These are phyloP conservation scores for Hemileccinum rubropunctum DNA, from an alignment of 768 basidiomycete genomes.

Conservation along the genomic window DNA sequence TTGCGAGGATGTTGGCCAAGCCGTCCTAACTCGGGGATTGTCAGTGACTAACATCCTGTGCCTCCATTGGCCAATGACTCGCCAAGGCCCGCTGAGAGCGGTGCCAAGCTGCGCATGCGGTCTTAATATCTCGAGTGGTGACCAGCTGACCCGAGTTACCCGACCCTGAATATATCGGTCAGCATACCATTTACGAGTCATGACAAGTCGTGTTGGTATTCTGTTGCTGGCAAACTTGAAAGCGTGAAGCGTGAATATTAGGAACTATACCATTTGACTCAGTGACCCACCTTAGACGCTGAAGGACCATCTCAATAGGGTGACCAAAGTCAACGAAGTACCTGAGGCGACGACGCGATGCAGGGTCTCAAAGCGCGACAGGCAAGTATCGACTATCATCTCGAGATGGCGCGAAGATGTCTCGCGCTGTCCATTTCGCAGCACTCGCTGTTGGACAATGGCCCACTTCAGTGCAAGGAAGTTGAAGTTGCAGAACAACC, in stretches of 20 bases:
- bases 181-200: not conserved
- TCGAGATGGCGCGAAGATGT: conserved; percentile 15
- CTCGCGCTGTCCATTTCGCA: conserved; percentile 10
- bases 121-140: not conserved
- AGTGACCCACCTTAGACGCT: not conserved
- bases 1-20: not conserved
- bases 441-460: not conserved
- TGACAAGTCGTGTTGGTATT: not conserved
- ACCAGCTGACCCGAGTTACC: not conserved
- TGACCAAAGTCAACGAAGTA: not conserved
- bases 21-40: not conserved
- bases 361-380: conserved; percentile 12
- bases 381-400: conserved; percentile 19
- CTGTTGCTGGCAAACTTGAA: not conserved
- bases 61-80: not conserved
- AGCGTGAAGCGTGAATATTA: not conserved
- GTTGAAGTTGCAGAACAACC: conserved; percentile 1
- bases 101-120: not conserved
- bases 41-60: not conserved
- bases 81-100: conserved; percentile 8
- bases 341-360: not conserved
- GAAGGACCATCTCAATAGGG: not conserved
- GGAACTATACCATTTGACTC: not conserved
- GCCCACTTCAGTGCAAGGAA: not conserved
- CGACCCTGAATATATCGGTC: not conserved